phyloP scores from a whole-genome alignment of 2,329 filamentous ascomycete species.

The Davidsoniella neocaledoniae region DNA sequence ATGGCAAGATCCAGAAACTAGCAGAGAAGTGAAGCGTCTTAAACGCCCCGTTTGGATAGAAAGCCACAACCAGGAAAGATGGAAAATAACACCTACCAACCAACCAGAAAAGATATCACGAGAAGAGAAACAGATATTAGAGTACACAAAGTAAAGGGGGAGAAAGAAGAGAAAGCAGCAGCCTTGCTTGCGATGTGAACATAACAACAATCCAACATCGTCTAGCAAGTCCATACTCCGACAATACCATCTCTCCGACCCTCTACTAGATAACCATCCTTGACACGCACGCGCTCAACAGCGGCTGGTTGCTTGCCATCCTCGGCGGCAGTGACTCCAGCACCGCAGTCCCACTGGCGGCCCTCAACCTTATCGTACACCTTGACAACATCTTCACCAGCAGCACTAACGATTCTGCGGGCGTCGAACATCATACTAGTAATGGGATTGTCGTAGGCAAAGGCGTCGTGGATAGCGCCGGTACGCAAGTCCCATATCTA shows the following conservation, averaged over 20 bases:
- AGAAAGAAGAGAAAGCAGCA: too few species aligned
- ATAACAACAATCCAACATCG: too few species aligned
- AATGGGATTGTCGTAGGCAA: conserved; percentile 80
- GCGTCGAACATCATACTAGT: conserved; percentile 96
- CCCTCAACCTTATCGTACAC: conserved; percentile 97
- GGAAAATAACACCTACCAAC: not conserved
- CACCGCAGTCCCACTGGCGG: conserved; percentile 89
- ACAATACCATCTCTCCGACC: conserved; percentile 76
- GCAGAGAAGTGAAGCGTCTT: not conserved
- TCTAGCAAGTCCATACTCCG: conserved; percentile 69
- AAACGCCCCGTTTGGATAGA: not conserved
- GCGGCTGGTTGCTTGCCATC: conserved; percentile 42
- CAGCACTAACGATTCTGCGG: conserved; percentile 75
- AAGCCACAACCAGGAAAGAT: not conserved
- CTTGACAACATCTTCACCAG: conserved; percentile 86
- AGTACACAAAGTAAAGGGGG: not conserved
- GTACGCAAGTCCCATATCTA: conserved; percentile 98
- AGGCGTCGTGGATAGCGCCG: conserved; percentile 87
- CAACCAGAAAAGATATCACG: not conserved
- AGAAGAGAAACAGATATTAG: not conserved
- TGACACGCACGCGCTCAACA: conserved; percentile 75
- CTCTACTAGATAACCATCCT: conserved; percentile 87
- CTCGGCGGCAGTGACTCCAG: conserved; percentile 55
- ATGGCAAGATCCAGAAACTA: too few species aligned
- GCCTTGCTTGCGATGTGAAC: too few species aligned